phyloP scores from a whole-genome alignment of 768 basidiomycete species.

The Pleurotus tuber-regium region DNA sequence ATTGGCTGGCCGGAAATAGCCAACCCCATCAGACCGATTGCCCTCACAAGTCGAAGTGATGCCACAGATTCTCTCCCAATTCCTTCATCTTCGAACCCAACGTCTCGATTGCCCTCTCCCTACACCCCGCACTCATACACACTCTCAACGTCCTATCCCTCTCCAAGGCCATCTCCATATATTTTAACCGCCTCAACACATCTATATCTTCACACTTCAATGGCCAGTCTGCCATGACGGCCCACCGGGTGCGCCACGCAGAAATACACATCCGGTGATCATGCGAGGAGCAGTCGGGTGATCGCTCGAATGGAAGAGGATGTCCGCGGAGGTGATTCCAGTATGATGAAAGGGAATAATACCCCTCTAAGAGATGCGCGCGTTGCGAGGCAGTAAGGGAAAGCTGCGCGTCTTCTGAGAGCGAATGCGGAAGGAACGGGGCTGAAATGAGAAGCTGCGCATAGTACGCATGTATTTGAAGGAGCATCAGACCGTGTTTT shows the following conservation, averaged over 20 bases:
- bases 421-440: conserved; percentile 17
- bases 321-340: conserved; percentile 29
- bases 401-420: conserved; percentile 14
- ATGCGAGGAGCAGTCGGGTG: conserved; percentile 25
- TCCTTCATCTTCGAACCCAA: conserved; percentile 27
- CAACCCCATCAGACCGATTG: too few relatives aligned
- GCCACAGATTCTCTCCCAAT: conserved; percentile 31
- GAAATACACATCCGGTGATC: conserved; percentile 34
- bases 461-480: conserved; percentile 34
- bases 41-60: conserved; percentile 35
- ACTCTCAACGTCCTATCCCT: conserved; percentile 26
- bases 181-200: conserved; percentile 31
- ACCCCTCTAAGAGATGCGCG: conserved; percentile 31
- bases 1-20: too few relatives aligned
- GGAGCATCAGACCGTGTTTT: conserved; percentile 19
- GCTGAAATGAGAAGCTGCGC: conserved; percentile 27
- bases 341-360: conserved; percentile 29
- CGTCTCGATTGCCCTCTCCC: conserved; percentile 29
- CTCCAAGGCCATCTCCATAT: conserved; percentile 28
- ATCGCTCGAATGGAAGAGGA: conserved; percentile 28
- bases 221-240: conserved; percentile 22
- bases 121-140: conserved; percentile 34
- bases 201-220: conserved; percentile 27
- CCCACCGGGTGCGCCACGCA: conserved; percentile 36
- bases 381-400: conserved; percentile 26